Base-by-base conservation (phyloP, 805 yeast genomes). In the Spathaspora sp. region DNA sequence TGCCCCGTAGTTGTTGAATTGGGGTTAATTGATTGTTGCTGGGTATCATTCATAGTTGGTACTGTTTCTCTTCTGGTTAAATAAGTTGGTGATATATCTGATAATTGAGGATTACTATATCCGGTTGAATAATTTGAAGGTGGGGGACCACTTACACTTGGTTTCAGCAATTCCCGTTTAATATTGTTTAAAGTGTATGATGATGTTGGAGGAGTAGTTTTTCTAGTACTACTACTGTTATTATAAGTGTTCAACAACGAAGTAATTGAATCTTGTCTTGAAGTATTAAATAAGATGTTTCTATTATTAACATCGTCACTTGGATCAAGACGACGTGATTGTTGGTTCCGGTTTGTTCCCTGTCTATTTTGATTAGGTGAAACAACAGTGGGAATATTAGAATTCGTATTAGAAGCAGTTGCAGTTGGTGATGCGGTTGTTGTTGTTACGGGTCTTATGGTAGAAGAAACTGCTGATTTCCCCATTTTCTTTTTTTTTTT, bases 251-350 rank as follows among this genome's bases (percentile, higher is more conserved):
- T 50, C 20, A 50, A 32, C 11, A 50, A 31, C 9, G 46, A 10
- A 42, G 51, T 51, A 9, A 52, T 47, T n/a, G 57, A 51, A 18
- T 54, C 57, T 45, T 51, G 57, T 45, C 57, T 50, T 2, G 47
- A 29, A 14, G 64, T 52, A 49, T 64, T 64, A 52, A 62, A 66
- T 49, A 67, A 50, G 45, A 63, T 64, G 49, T 57, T 59, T 20
- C 44, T 42, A 18, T 23, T 42, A 18, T 42, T 42, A n/a, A 14
- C 29, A 42, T 23, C 29, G 44, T 46, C 42, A 39, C 19, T 32
- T 19, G 23, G n/a, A 32, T 39, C 43, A 35, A 17, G 23, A 35
- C 28, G 29, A n/a, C 20, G n/a, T 14, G 11, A 12, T 10, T 9
- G 14, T 29, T 29, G 19, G 23, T 10, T 20, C 18, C n/a, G 7